Evolutionary conservation across 2,329 filamentous ascomycete species (phyloP), one percentile per base, ranked within the genome.

Genomic region (Diaporthe sp.): DNA sequence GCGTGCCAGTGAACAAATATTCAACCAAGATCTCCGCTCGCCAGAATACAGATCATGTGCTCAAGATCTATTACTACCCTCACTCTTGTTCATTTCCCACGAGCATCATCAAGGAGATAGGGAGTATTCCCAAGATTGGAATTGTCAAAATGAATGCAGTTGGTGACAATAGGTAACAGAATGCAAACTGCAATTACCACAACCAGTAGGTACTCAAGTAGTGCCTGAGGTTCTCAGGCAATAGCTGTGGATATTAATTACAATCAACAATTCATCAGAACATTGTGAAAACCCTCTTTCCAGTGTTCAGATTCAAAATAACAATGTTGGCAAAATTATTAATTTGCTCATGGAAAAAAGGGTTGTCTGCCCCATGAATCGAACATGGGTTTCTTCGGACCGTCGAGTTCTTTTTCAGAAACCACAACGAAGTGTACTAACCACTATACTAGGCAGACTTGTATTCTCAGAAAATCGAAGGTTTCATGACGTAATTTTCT

Each of bases 371-470:
- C 71, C 74, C 74, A 76, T 76, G 74, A 76, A 76, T 76, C 72
- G 74, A 76, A 74, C 72, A 76, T 76, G 74, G 74, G 46, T 76
- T 73, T 76, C 65, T 69, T 69, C 74, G 72, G 74, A 68, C 65
- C 65, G 65, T 53, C n/a, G 46, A 53, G 46, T 55, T 68, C 65
- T 68, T 39, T 39, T 7, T 9, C 2, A 68, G 44, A 53, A 51
- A 68, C 74, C 74, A 75, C 74, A 75, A 75, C 71, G 74, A 68
- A 68, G 62, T 74, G 57, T 75, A 75, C 74, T 75, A 22, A 75
- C 74, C 74, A 74, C 55, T 75, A 75, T 75, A 75, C 74, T 75
- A 75, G 70, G 74, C 74, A 75, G 74, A 75, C 74, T 9, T 59
- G 31, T 1, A 37, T 4, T 8, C 10, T 6, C 0, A 1, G 19